Conservation (phyloP, 371 early-diverging fungal genomes). For the Rozella allomycis region DNA sequence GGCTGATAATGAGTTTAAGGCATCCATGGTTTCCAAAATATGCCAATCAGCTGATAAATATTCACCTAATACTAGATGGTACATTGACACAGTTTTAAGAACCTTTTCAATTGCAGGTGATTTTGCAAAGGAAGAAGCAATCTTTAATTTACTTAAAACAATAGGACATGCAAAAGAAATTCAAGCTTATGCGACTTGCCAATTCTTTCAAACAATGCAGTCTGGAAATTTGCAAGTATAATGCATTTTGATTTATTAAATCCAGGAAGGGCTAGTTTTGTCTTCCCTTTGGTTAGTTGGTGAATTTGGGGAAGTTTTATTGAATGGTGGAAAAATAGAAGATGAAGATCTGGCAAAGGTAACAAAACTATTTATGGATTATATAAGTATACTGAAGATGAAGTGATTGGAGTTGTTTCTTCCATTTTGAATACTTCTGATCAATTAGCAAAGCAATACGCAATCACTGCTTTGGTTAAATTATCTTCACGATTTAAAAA, state of each 20-base stretch:
- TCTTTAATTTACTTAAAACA: too few species aligned
- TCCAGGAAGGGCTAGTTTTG: slow-evolving; percentile 67
- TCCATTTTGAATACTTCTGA: slow-evolving; percentile 52
- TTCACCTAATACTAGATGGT: slow-evolving; percentile 72
- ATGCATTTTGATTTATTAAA: too few species aligned
- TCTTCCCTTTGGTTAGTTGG: slow-evolving; percentile 85
- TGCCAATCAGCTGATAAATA: slow-evolving; percentile 66
- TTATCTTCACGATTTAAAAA: slow-evolving; percentile 52
- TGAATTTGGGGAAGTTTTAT: slow-evolving; percentile 78
- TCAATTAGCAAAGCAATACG: slow-evolving; percentile 49
- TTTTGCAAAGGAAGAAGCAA: slow-evolving; percentile 44
- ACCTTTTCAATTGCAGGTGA: slow-evolving; percentile 44
- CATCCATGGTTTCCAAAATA: slow-evolving; percentile 65
- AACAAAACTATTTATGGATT: background rate
- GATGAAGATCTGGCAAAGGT: slow-evolving; percentile 4
- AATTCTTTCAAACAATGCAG: too few species aligned
- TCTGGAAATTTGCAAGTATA: too few species aligned
- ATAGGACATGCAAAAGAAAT: too few species aligned
- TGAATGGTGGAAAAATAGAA: slow-evolving; percentile 4
- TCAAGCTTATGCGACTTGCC: too few species aligned
- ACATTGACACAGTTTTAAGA: slow-evolving; percentile 80
- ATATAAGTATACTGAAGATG: slow-evolving; percentile 38
- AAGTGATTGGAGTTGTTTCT: slow-evolving; percentile 46
- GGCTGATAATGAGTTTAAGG: slow-evolving; percentile 72
- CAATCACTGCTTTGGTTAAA: slow-evolving; percentile 68